Percentiles rank a stretch among this genome's conserved stretches.
These are phyloP conservation scores for Fagus crenata DNA, from an alignment of 306 rosid genomes.

Conservation along the genomic window DNA sequence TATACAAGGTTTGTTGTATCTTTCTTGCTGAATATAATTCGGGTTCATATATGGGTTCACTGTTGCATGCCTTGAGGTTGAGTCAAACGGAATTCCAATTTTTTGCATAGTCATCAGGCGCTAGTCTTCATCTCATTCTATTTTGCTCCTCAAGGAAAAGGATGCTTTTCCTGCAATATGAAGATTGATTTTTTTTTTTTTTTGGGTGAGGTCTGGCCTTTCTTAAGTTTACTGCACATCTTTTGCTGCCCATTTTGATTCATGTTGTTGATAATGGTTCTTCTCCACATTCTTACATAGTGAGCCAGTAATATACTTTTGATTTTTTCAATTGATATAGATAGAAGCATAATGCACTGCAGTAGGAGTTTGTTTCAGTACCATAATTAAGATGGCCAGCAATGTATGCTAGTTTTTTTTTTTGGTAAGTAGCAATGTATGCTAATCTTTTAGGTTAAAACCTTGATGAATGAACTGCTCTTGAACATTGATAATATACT, in stretches of 20 bases:
- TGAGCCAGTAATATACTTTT: no score
- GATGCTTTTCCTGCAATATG: neutral
- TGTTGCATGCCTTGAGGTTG: slow-evolving; percentile 17
- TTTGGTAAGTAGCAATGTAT: neutral
- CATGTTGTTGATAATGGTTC: neutral
- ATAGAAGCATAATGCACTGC: neutral
- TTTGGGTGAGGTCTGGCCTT: neutral
- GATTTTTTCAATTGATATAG: no score
- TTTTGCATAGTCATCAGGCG: neutral
- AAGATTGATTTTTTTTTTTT: neutral
- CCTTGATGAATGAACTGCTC: neutral
- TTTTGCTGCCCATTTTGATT: neutral
- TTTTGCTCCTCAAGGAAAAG: neutral
- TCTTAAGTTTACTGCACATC: neutral
- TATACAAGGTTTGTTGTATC: slow-evolving; percentile 63
- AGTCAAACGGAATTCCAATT: neutral
- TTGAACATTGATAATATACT: neutral
- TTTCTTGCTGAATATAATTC: slow-evolving; percentile 18
- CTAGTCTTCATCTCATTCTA: neutral
- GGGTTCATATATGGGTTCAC: slow-evolving; percentile 12
- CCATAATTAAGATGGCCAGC: neutral
- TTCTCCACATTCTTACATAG: no score
- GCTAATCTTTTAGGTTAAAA: neutral
- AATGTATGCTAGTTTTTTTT: neutral
- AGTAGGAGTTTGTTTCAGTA: neutral